phyloP scores from a whole-genome alignment of 1,284 basidiomycete genomes.

The Heimioporus punctisporus region DNA sequence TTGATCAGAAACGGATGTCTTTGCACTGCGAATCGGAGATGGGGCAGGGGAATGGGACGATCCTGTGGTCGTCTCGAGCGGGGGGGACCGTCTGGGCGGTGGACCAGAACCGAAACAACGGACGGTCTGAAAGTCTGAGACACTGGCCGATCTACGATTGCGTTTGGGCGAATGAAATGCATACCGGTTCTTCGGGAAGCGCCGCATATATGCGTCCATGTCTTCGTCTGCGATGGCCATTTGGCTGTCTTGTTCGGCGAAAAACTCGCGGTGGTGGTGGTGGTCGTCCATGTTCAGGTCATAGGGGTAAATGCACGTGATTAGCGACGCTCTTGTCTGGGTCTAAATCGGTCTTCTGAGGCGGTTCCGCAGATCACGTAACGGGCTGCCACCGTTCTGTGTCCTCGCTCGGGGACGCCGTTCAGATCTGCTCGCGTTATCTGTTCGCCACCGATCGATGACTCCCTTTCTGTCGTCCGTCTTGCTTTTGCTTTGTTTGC shows the following conservation, averaged over 20 bases:
- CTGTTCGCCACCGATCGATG: conserved; percentile 21
- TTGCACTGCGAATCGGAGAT: no score
- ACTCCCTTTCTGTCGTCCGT: conserved; percentile 6
- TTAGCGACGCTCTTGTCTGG: no score
- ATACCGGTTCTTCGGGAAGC: conserved; percentile 22
- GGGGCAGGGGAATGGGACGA: no score
- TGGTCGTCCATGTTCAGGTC: no score
- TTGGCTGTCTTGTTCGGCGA: conserved; percentile 50
- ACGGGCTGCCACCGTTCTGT: conserved; percentile 23
- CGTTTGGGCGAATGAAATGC: conserved; percentile 6
- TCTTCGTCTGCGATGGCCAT: conserved; percentile 57
- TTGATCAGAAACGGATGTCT: no score
- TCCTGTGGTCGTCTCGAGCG: no score
- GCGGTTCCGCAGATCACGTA: conserved; percentile 33
- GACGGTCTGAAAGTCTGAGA: neutral
- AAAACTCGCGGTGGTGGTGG: no score
- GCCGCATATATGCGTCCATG: conserved; percentile 34
- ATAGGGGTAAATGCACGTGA: no score
- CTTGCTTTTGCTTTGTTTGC: conserved; percentile 13
- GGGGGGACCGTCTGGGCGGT: no score
- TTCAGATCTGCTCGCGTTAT: conserved; percentile 12
- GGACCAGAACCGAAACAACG: no score
- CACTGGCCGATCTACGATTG: conserved; percentile 6
- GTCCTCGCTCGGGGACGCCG: conserved; percentile 7
- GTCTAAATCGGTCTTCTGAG: conserved; percentile 17